Evolutionary conservation across 331 rosid species (phyloP), one percentile per base, ranked within the genome.

Genomic region (Prunus yedoensis): DNA sequence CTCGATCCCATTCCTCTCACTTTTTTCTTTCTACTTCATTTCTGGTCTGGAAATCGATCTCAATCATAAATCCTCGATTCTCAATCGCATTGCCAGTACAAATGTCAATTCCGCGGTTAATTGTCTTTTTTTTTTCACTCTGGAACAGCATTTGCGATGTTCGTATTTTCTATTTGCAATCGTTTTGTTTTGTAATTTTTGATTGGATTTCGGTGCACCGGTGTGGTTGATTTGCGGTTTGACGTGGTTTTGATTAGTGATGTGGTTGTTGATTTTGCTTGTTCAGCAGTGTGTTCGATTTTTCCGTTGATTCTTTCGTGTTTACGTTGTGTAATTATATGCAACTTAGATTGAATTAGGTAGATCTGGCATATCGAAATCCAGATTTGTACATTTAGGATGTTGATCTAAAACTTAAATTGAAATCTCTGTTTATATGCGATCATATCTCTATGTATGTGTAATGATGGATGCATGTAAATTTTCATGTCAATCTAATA

Each of bases 311-410:
- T 57, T n/a, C 1, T n/a, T 23, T 62, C 10, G 49, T 25, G 7
- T 8, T 56, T 49, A 10, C 8, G 2, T 6, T 66, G 35, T 46
- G 70, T 60, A 25, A 49, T 60, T 52, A 28, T 62, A 35, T 32
- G 38, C 35, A 20, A 11, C 47, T 15, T 25, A 54, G 50, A 47
- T 69, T 60, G 43, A 51, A 68, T 80, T 23, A 17, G 64, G 10
- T 84, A 70, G 96, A 90, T 90, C 92, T 87, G 82, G 71, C n/a
- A 50, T 77, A 73, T 68, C 2, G 54, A 30, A 35, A 20, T 69
- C 41, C 13, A 30, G 46, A 15, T 70, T 66, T 66, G 60, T 61
- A 20, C 49, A 4, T 70, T 28, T 59, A 50, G 30, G 70, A 27
- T 83, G 46, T 51, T 83, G 84, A 76, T 74, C 73, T 54, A 25